phyloP scores from a whole-genome alignment of 805 yeast species.

The Aciculoconidium aculeatum region DNA sequence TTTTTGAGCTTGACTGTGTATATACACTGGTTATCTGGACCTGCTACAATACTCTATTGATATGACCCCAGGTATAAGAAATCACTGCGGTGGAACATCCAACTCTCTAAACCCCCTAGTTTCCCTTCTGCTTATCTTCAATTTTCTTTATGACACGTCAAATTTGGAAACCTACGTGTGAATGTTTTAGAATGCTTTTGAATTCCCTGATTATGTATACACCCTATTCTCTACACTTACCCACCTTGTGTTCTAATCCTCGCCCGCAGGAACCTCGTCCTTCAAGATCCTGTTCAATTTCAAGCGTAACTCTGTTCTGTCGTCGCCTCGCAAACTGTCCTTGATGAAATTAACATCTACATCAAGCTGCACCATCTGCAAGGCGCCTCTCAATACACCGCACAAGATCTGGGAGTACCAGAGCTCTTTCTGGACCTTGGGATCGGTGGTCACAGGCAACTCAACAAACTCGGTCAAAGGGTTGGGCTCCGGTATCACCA shows the following conservation, averaged over 20 bases:
- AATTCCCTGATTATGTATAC: too few species aligned
- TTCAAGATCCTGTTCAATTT: conserved; percentile 66
- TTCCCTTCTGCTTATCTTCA: too few species aligned
- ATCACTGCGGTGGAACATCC: too few species aligned
- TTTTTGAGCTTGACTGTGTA: too few species aligned
- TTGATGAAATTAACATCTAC: conserved; percentile 76
- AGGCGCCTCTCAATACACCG: conserved; percentile 86
- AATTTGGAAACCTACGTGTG: too few species aligned
- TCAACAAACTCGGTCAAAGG: conserved; percentile 95
- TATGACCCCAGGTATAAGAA: too few species aligned
- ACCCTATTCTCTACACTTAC: too few species aligned
- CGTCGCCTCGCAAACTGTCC: conserved; percentile 80
- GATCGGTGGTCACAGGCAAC: conserved; percentile 64
- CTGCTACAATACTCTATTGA: too few species aligned
- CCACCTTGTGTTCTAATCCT: conserved; percentile 51
- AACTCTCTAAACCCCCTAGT: too few species aligned
- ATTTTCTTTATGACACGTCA: too few species aligned
- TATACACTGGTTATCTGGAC: too few species aligned
- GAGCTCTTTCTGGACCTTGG: conserved; percentile 58
- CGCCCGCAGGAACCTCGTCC: conserved; percentile 97
- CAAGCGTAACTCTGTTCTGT: conserved; percentile 71
- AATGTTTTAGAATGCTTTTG: too few species aligned
- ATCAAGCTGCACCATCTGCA: conserved; percentile 94
- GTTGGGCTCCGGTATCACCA: conserved; percentile 66
- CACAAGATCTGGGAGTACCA: conserved; percentile 92